Evolutionary conservation across 257 asterid species (phyloP).

Genomic region (Scutellaria barbata): DNA sequence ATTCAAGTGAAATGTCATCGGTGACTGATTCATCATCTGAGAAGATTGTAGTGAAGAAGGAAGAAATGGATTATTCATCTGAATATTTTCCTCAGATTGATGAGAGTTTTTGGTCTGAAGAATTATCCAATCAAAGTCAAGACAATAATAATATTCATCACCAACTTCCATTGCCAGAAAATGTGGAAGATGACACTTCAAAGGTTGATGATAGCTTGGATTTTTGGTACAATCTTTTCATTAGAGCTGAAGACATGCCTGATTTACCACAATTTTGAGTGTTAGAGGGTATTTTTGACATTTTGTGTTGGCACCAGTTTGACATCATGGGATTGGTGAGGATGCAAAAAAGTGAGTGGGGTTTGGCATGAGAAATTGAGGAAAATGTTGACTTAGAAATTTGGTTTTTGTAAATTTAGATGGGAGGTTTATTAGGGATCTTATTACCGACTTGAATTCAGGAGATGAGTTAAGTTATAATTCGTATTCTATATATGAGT

Average conservation of each 20-base stretch:
- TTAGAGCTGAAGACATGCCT: constrained; percentile 64
- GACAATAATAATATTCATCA: background rate
- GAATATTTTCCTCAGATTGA: constrained; percentile 58
- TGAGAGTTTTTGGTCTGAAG: constrained; percentile 75
- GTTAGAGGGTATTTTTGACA: background rate
- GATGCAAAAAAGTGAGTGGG: too few species aligned
- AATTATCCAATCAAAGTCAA: constrained; percentile 33
- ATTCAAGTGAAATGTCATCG: constrained; percentile 61
- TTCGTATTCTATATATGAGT: too few species aligned
- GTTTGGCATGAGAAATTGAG: too few species aligned
- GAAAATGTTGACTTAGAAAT: too few species aligned
- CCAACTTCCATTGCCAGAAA: constrained; percentile 39
- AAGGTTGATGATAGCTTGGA: constrained; percentile 62
- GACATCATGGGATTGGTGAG: too few species aligned
- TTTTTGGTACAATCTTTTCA: constrained; percentile 82
- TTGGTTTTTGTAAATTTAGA: constrained; percentile 21
- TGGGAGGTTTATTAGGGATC: constrained; percentile 10
- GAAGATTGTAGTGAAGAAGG: constrained; percentile 42
- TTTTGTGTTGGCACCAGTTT: too few species aligned
- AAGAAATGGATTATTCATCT: constrained; percentile 51
- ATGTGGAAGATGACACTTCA: constrained; percentile 32
- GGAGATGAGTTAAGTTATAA: too few species aligned
- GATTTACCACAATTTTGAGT: constrained; percentile 71
- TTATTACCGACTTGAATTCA: too few species aligned
- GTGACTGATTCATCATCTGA: constrained; percentile 48